Conservation (phyloP, 768 basidiomycete genomes). For the Lactarius indigo region DNA sequence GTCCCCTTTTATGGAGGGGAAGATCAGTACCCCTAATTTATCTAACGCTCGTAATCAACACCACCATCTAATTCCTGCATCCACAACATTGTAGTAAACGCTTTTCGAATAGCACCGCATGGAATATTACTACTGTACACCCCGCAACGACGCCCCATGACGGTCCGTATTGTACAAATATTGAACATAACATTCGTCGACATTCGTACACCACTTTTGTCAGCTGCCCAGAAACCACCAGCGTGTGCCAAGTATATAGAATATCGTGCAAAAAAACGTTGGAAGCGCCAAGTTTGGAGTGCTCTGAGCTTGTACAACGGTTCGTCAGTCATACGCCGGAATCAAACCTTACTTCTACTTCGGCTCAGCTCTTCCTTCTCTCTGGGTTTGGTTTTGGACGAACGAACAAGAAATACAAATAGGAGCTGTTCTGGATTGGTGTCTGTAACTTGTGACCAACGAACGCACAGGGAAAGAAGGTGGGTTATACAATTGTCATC, state of each 20-base stretch:
- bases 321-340: background rate
- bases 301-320: background rate
- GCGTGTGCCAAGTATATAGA: background rate
- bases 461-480: background rate
- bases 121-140: background rate
- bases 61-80: background rate
- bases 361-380: background rate
- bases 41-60: slow-evolving; percentile 3
- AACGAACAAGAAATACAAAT: background rate
- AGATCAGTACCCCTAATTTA: slow-evolving; percentile 1
- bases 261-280: background rate
- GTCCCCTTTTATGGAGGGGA: background rate
- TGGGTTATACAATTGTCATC: background rate
- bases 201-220: background rate
- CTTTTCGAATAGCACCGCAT: background rate
- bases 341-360: slow-evolving; percentile 13
- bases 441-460: background rate
- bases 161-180: background rate
- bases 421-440: background rate
- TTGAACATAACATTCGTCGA: background rate
- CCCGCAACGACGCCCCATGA: background rate
- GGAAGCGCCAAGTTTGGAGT: background rate
- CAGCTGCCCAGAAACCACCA: background rate
- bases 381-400: background rate
- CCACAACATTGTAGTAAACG: background rate